These are phyloP conservation scores for Powellomyces hirtus DNA, from an alignment of 192 early-diverging fungal species.

Conservation along the genomic window DNA sequence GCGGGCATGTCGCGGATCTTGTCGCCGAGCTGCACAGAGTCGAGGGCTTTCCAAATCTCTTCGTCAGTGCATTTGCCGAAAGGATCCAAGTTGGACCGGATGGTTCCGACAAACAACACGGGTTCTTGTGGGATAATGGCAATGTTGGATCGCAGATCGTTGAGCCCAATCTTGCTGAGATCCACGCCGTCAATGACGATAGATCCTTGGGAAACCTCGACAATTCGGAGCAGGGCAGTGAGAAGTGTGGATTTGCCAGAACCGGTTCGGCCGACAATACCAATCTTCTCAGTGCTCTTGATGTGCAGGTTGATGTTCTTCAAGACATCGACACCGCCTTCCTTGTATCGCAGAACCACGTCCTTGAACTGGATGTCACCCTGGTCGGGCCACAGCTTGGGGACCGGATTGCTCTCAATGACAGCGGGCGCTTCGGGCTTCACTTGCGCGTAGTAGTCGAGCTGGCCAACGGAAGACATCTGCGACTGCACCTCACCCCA, in stretches of 20 bases:
- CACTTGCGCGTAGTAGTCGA: constrained; percentile 51
- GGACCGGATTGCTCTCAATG: constrained; percentile 31
- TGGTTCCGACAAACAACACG: constrained; percentile 67
- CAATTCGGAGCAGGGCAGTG: constrained; percentile 50
- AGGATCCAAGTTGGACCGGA: constrained; percentile 88
- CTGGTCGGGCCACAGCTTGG: constrained; percentile 36
- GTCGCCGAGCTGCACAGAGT: constrained; percentile 54
- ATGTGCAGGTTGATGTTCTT: constrained; percentile 72
- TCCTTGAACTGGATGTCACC: constrained; percentile 61
- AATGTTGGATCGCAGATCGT: constrained; percentile 66
- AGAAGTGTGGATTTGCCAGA: constrained; percentile 77
- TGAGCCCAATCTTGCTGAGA: constrained; percentile 60
- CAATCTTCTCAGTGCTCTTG: constrained; percentile 75
- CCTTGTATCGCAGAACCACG: constrained; percentile 66
- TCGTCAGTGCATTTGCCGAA: constrained; percentile 55
- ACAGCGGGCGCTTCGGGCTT: constrained; percentile 36
- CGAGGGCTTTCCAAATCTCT: constrained; percentile 67
- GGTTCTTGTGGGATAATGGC: constrained; percentile 91
- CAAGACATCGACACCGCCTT: constrained; percentile 66
- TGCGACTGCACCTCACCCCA: constrained; percentile 57
- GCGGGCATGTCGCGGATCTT: constrained; percentile 46
- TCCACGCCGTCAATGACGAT: constrained; percentile 78
- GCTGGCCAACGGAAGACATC: constrained; percentile 61
- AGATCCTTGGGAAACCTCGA: constrained; percentile 43
- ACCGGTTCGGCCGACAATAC: constrained; percentile 83